Base-by-base conservation (phyloP, 495 filamentous ascomycete species). In the Penicillium lagena region DNA sequence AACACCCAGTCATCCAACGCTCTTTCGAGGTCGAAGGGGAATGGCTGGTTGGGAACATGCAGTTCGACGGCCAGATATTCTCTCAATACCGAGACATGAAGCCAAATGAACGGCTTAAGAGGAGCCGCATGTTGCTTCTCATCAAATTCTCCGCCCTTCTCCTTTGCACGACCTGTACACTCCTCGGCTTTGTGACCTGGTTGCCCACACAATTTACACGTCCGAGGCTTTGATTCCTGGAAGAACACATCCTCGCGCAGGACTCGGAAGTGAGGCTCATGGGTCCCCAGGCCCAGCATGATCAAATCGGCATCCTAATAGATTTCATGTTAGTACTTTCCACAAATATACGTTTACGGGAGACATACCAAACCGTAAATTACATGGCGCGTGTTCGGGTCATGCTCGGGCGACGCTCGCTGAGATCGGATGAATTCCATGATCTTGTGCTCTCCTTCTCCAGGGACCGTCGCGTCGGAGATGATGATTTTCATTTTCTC, bases 1-100 rank as follows among this genome's bases (percentile, higher is more conserved):
- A 99, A 99, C 12, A 99, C 89, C 93, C 94, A 97, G 64, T 99
- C 93, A 70, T 99, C 93, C 43, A 99, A 73, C n/a, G 94, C 93
- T 52, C 93, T 79, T 60, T 99, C 93, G 28, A 96, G 72, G 62
- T 99, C 89, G 57, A 87, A 88, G 52, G 80, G 81, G 50, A 89
- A 88, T 37, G 83, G 81, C 40, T 89, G 87, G 29, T 78, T 73
- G 35, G 87, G 86, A 28, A 96, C 81, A 53, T 86, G 74, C 45
- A 99, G 79, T 63, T 99, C 93, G 41, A 82, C 83, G 48, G 82
- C 89, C 43, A 99, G 78, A 61, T 99, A 99, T 66, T 99, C 93
- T 55, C 93, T 78, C 36, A 99, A 72, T 42, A 96, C 74, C 22
- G 83, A 83, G 45, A 99, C 91, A 64, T 97, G 87, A 12, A 99